A percentile compares a stretch with the other conserved stretches of the same genome.
phyloP scores from a whole-genome alignment of 164 flowering plant genomes.

The Umbilicus rupestris region DNA sequence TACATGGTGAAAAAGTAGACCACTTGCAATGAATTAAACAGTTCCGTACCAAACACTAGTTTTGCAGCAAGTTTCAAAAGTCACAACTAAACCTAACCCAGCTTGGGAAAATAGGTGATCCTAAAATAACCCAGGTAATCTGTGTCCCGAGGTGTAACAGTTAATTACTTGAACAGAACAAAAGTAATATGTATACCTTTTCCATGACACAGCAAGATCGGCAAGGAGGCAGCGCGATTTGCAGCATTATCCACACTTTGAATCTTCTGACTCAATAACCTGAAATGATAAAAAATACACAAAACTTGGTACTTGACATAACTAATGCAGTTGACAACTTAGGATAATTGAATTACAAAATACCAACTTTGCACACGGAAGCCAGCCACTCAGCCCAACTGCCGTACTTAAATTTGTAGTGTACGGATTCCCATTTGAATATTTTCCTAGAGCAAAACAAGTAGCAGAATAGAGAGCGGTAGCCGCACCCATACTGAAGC shows the following conservation, averaged over 20 bases:
- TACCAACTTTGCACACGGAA: slow-evolving; percentile 8
- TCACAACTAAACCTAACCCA: no score
- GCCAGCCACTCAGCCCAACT: slow-evolving; percentile 11
- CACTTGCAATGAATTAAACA: no score
- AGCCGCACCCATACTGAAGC: slow-evolving; percentile 11
- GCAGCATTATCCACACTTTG: slow-evolving; percentile 19
- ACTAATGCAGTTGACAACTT: neutral
- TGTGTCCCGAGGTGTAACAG: neutral
- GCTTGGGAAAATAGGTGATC: no score
- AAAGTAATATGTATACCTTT: slow-evolving; percentile 26
- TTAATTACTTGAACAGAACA: neutral
- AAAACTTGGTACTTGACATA: neutral
- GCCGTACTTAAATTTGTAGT: slow-evolving; percentile 1
- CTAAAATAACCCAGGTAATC: no score
- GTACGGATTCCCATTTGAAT: slow-evolving; percentile 3
- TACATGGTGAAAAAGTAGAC: no score
- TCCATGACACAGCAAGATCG: slow-evolving; percentile 39
- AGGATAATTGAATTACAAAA: neutral
- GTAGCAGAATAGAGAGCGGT: slow-evolving; percentile 10
- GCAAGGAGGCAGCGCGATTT: slow-evolving; percentile 34
- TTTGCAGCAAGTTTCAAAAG: no score
- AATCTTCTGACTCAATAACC: neutral
- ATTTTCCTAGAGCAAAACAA: slow-evolving; percentile 10
- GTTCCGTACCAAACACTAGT: no score
- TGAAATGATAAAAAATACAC: neutral